Evolutionary conservation across 2,329 filamentous ascomycete genomes (phyloP), one percentile per base, ranked within the genome.

Genomic region (Clarireedia homoeocarpa): DNA sequence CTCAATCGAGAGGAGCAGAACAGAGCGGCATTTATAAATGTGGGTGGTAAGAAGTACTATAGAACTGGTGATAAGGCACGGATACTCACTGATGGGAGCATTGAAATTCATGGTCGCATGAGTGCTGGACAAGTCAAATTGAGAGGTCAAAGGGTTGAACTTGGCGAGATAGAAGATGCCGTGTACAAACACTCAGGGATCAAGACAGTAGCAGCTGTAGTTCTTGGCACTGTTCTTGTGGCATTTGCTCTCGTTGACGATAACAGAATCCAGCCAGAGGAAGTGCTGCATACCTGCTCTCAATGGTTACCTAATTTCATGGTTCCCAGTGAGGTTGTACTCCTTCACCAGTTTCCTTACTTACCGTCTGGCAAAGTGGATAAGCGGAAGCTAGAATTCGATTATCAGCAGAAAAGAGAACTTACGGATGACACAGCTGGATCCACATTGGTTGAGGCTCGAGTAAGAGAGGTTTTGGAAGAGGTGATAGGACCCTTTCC

Each of bases 51-150:
- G 3, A 76, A 77, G 3, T 73, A 95, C 0, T 96, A 96, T 70
- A 80, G 88, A 30, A 96, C 91, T 0, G 91, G 91, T 0, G 91
- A 96, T 70, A 89, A 87, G 66, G 91, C 88, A 4, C 79, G 81
- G 23, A 77, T 95, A 49, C 77, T 79, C 2, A 63, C 75, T 0
- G 77, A 87, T 58, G 89, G 90, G 0, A 81, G 78, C 0, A 75
- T 96, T n/a, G 88, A 95, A 68, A 95, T 89, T 65, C 77, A 91
- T 36, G 91, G 91, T 0, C 84, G 91, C 10, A 84, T 96, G 12
- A 80, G 81, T 2, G 82, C 83, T 50, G 90, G 89, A 0, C 91
- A 96, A 69, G 84, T 96, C 51, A 96, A 96, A 71, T 76, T 96
- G 6, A 81, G 90, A 53, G 91, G 91, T 1, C 91, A 95, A 70